Base-by-base conservation (phyloP, 192 early-diverging fungal species). In the Umbelopsis sp. region DNA sequence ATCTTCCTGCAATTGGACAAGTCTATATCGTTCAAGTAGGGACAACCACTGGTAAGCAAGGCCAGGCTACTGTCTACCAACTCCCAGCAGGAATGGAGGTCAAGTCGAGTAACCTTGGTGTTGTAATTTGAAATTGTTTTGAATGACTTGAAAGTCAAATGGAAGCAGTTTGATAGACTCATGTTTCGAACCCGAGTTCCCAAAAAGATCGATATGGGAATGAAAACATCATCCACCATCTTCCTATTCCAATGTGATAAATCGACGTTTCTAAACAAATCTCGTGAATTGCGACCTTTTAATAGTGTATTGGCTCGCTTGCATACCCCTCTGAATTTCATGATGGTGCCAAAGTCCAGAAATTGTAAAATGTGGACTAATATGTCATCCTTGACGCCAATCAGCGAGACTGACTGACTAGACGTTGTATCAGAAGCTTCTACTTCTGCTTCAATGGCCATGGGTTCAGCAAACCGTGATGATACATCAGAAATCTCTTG, bases 1-100 rank as follows among this genome's bases (percentile, higher is more conserved):
- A 94, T 81, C 75, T 94, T 94, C 20, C 92, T 75, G 74, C 93
- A 94, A 71, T 94, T 94, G n/a, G 84, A 86, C 25, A 94, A 75
- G 72, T 94, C 88, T n/a, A 94, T 68, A 3, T 59, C 76, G 14
- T 70, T 56, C 2, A 94, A 77, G 20, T 74, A 75, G 10, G 72
- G 72, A 41, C 86, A 89, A 31, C 74, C 70, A 12, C 69, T 56
- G 10, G 83, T 84, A 20, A 93, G 45, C 0, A 68, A 47, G 0
- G 77, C 70, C 16, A 94, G 72, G 2, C 90, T 87, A 8, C 74
- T 75, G 71, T 93, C 92, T 0, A 90, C 91, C 3, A 92, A 52
- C 34, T 92, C 85, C 92, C 92, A 94, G 34, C 91, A 87, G 21
- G 83, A 85, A 71, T 85, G 82, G 11, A 94, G 66, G 74, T 87